Conservation (phyloP, 306 rosid species). For the Canavalia ensiformis region DNA sequence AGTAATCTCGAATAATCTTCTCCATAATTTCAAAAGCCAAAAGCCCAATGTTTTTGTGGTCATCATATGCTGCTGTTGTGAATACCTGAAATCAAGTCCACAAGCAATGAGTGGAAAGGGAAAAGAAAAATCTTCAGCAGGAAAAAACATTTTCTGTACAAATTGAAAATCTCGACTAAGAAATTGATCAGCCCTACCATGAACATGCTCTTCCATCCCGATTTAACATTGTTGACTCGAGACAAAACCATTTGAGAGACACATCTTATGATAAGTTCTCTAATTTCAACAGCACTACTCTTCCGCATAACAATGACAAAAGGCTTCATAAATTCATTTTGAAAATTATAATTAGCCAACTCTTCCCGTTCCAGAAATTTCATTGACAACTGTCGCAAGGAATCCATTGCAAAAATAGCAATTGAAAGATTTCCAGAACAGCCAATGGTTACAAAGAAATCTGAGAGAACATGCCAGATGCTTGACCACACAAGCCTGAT, state of each 20-base stretch:
- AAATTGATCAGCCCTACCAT: conserved; percentile 71
- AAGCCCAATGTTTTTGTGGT: conserved; percentile 97
- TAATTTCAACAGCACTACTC: conserved; percentile 96
- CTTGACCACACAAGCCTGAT: conserved; percentile 99
- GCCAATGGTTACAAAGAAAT: conserved; percentile 97
- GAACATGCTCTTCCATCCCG: conserved; percentile 99
- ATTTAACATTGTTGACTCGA: conserved; percentile 95
- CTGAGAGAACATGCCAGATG: conserved; percentile 98
- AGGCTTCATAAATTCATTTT: conserved; percentile 99
- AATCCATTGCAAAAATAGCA: conserved; percentile 99
- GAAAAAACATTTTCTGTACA: background rate
- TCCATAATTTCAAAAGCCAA: conserved; percentile 97
- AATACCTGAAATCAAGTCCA: conserved; percentile 78
- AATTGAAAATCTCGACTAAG: conserved; percentile 40
- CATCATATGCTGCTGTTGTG: conserved; percentile 99
- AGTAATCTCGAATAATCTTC: conserved; percentile 96
- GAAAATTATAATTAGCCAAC: conserved; percentile 97
- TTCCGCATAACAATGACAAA: conserved; percentile 97
- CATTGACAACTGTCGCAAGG: conserved; percentile 98
- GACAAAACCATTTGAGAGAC: conserved; percentile 99
- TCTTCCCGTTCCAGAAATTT: conserved; percentile 97
- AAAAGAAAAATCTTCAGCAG: conserved; percentile 28
- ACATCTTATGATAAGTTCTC: conserved; percentile 96
- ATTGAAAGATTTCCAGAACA: conserved; percentile 97
- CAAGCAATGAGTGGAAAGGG: conserved; percentile 31